These are phyloP conservation scores for Stagonosporopsis tanaceti DNA, from an alignment of 2,329 filamentous ascomycete genomes.

Conservation along the genomic window DNA sequence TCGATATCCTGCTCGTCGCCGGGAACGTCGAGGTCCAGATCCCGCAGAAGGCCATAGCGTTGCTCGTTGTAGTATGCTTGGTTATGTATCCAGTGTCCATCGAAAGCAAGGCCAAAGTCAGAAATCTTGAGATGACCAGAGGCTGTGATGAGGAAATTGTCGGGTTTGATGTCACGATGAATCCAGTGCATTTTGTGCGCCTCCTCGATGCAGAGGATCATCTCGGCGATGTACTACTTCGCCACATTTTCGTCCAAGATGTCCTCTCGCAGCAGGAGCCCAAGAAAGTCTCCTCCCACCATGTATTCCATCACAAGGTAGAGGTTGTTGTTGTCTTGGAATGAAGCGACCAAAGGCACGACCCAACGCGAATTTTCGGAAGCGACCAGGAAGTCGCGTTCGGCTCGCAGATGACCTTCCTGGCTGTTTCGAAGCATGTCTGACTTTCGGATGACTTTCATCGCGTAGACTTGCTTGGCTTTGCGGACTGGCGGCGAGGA, in stretches of 20 bases:
- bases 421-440: constrained; percentile 91
- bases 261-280: constrained; percentile 84
- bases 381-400: constrained; percentile 88
- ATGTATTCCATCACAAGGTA: constrained; percentile 99
- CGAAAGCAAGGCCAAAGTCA: constrained; percentile 94
- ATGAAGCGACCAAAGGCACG: constrained; percentile 85
- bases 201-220: constrained; percentile 94
- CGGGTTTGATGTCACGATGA: constrained; percentile 94
- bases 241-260: constrained; percentile 79
- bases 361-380: constrained; percentile 91
- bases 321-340: constrained; percentile 83
- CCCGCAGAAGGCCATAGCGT: constrained; percentile 79
- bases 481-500: constrained; percentile 14
- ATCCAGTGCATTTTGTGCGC: constrained; percentile 89
- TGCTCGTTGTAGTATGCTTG: constrained; percentile 86
- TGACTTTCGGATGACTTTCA: constrained; percentile 96
- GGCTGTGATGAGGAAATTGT: constrained; percentile 92
- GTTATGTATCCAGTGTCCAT: constrained; percentile 94
- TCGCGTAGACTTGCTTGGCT: constrained; percentile 75
- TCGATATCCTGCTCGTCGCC: constrained; percentile 77
- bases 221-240: constrained; percentile 91
- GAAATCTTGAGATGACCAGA: constrained; percentile 94
- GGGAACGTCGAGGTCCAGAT: constrained; percentile 74
- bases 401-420: constrained; percentile 89
- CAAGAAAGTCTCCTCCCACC: constrained; percentile 94